phyloP scores from a whole-genome alignment of 306 rosid species.

The Herpetospermum pedunculosum region DNA sequence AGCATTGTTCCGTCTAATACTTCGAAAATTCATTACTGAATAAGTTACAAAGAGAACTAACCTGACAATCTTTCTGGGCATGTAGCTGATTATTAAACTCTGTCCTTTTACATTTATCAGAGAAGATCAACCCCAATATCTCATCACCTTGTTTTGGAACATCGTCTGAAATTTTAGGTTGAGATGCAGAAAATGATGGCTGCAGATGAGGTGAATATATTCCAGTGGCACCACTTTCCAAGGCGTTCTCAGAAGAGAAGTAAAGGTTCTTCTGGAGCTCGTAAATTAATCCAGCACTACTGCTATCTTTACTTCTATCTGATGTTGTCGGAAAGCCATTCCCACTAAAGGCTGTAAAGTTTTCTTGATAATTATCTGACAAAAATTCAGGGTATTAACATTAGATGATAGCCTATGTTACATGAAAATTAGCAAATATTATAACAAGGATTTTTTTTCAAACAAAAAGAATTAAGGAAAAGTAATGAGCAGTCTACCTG shows the following conservation, averaged over 20 bases:
- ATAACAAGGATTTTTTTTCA: not conserved
- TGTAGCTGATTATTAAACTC: constrained; percentile 24
- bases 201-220: constrained; percentile 31
- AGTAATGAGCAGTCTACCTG: constrained; percentile 30
- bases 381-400: constrained; percentile 1
- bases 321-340: constrained; percentile 29
- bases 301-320: constrained; percentile 22
- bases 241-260: constrained; percentile 28
- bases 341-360: constrained; percentile 26
- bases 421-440: not conserved
- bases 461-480: not conserved
- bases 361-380: constrained; percentile 41
- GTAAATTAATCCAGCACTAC: constrained; percentile 19
- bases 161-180: constrained; percentile 18
- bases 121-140: constrained; percentile 18
- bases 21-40: not conserved
- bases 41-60: constrained; percentile 8
- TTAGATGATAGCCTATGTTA: not conserved
- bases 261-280: constrained; percentile 23
- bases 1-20: not conserved
- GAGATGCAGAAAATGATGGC: constrained; percentile 31
- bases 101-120: constrained; percentile 20
- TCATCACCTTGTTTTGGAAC: constrained; percentile 37
- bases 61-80: constrained; percentile 53
- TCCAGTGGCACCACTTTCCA: constrained; percentile 26